Evolutionary conservation across 2,329 filamentous ascomycete genomes (phyloP), one percentile per base, ranked within the genome.

Genomic region (Penicillium verrucosum): DNA sequence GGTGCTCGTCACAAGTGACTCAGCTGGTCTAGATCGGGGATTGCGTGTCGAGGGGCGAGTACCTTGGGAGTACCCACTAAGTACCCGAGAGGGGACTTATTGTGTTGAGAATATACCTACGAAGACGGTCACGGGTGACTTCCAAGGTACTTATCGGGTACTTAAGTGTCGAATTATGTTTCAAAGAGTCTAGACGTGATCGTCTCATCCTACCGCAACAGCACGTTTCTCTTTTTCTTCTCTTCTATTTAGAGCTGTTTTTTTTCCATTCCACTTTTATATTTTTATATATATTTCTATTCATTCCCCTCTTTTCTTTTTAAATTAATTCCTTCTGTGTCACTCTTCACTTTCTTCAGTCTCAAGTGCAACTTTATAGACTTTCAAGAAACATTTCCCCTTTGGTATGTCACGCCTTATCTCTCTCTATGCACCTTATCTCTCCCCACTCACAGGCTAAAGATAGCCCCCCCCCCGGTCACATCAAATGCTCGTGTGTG

Each of bases 401-500:
- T 44, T 41, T 40, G 49, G 38, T 44, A 51, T 30, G 36, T 38
- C n/a, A 52, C 53, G 2, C 62, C 65, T 68, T 69, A 68, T 55
- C 53, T 43, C 4, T 4, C 25, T 3, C 21, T n/a, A 12, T 14
- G 30, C 54, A 34, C 32, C 66, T 69, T 69, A 69, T 69, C 66
- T 69, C 57, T 50, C 61, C 62, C 63, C 63, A 65, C 60, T 63
- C 58, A 61, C 41, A 46, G 51, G 30, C 60, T 54, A 47, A 51
- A 60, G 62, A 69, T 65, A 69, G 61, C 55, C 53, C 54, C 55
- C 53, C 54, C 27, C 25, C 7, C 18, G 18, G 44, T 41, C 27
- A 29, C 37, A 41, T 45, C 44, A n/a, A 16, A 12, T 21, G 32
- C 23, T 21, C 21, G 32, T 12, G 29, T 12, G 29, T 40, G 38